Percentiles rank a stretch among this genome's conserved stretches.
These are phyloP conservation scores for Albophoma yamanashiensis DNA, from an alignment of 2,329 filamentous ascomycete genomes.

Conservation along the genomic window DNA sequence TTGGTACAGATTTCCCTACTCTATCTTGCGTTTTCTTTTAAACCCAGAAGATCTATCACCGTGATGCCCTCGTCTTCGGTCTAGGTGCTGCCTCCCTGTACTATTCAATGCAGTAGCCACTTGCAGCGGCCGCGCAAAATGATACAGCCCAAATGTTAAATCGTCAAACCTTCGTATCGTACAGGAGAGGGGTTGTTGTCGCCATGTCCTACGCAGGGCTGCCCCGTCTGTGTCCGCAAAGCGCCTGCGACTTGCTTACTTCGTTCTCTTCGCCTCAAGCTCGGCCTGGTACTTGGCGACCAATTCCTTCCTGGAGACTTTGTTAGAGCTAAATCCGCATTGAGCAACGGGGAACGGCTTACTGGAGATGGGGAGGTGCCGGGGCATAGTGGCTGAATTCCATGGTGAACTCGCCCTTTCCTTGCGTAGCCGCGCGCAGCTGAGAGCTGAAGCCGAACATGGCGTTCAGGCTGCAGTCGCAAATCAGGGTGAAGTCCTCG, in stretches of 20 bases:
- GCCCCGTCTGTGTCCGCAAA: background rate
- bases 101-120: background rate
- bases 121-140: background rate
- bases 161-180: background rate
- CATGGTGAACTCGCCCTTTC: conserved; percentile 98
- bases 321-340: conserved; percentile 2
- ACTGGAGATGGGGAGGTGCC: conserved; percentile 82
- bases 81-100: background rate
- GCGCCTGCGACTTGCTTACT: conserved; percentile 23
- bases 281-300: conserved; percentile 49
- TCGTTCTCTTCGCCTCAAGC: conserved; percentile 44
- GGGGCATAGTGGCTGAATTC: conserved; percentile 95
- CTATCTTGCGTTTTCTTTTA: background rate
- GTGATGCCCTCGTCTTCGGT: background rate
- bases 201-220: background rate
- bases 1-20: background rate
- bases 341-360: conserved; percentile 28
- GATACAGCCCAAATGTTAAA: background rate
- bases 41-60: background rate
- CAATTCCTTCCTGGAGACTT: conserved; percentile 40
- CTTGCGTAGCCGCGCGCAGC: conserved; percentile 85
- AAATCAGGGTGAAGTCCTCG: conserved; percentile 87
- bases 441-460: conserved; percentile 98
- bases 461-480: conserved; percentile 86
- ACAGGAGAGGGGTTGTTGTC: background rate